A percentile compares a stretch with the other conserved stretches of the same genome.
Evolutionary conservation across 176 grass and related monocot genomes (phyloP).

Genomic region (Elymus sibiricus): DNA sequence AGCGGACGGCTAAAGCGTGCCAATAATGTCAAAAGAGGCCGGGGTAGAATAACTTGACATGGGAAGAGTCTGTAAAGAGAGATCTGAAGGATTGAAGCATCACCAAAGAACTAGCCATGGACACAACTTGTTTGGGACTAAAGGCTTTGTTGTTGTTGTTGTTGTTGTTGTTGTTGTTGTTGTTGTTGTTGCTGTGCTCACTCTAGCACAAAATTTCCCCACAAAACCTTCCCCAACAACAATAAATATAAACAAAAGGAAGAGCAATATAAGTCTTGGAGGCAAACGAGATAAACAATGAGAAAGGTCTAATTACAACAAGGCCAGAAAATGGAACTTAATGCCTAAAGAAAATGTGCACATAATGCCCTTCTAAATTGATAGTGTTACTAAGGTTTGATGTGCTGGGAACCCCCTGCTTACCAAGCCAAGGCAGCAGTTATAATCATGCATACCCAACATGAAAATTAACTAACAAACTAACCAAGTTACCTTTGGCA

Average conservation of each 20-base stretch:
- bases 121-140: too few relatives aligned
- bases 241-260: neutral
- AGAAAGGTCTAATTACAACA: neutral
- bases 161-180: too few relatives aligned
- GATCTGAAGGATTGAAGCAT: too few relatives aligned
- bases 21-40: too few relatives aligned
- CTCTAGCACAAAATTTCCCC: neutral
- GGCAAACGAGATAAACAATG: neutral
- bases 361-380: neutral
- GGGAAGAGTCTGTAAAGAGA: too few relatives aligned
- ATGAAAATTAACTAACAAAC: slow-evolving; percentile 12
- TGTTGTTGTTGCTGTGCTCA: too few relatives aligned
- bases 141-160: too few relatives aligned
- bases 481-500: neutral
- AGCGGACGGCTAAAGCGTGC: too few relatives aligned
- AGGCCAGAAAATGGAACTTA: neutral
- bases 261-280: neutral
- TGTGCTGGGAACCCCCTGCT: neutral
- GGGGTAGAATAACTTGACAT: too few relatives aligned
- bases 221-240: neutral
- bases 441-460: slow-evolving; percentile 1
- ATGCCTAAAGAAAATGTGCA: neutral
- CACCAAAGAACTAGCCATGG: too few relatives aligned
- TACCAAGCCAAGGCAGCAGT: neutral
- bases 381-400: neutral